Percentiles rank a stretch among this genome's conserved stretches.
These are phyloP conservation scores for Lepidium didymum DNA, from an alignment of 345 rosid genomes.

Conservation along the genomic window DNA sequence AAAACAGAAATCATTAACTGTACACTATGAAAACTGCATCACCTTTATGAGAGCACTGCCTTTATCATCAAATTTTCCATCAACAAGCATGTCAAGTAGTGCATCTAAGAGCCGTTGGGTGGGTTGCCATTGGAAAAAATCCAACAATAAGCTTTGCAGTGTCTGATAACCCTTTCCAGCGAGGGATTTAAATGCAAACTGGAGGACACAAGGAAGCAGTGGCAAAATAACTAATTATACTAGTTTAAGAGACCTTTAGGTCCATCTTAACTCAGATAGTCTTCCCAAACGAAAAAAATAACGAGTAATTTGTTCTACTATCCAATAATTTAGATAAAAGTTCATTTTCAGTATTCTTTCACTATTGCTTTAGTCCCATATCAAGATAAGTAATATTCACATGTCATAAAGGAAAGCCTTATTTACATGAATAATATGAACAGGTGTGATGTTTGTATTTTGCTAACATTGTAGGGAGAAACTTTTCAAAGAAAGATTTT, in stretches of 20 bases:
- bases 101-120: constrained; percentile 72
- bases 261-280: not conserved
- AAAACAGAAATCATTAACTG: not conserved
- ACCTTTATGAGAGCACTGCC: constrained; percentile 71
- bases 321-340: constrained; percentile 1
- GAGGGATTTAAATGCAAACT: constrained; percentile 84
- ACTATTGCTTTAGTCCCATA: not conserved
- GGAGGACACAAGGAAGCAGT: constrained; percentile 21
- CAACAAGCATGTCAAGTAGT: constrained; percentile 97
- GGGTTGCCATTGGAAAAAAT: constrained; percentile 74
- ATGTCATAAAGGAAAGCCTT: not conserved
- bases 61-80: constrained; percentile 74
- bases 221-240: constrained; percentile 1
- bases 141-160: constrained; percentile 80
- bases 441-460: not conserved
- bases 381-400: not conserved
- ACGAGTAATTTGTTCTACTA: not conserved
- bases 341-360: not conserved
- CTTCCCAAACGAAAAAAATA: not conserved
- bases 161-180: constrained; percentile 94
- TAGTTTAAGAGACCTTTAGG: not conserved
- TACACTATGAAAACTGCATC: constrained; percentile 6
- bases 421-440: not conserved
- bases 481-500: not conserved
- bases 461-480: not conserved